Conservation (phyloP, 257 asterid genomes). For the Solanum sparsipilum region DNA sequence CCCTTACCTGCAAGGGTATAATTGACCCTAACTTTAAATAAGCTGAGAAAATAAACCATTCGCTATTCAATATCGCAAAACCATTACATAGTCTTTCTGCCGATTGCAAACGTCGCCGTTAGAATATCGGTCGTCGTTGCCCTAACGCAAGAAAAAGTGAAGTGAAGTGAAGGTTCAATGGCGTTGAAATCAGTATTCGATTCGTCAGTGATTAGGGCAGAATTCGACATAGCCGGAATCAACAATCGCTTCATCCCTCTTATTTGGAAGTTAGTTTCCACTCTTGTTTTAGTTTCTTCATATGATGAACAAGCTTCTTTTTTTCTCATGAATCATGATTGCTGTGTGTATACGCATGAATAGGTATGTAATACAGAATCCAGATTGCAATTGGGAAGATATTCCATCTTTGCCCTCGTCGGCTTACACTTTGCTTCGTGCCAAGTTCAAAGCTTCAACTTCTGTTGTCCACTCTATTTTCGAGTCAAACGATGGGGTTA, state of each 20-base stretch:
- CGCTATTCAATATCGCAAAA: neutral
- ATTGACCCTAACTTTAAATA: too few relatives aligned
- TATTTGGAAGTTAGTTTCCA: constrained; percentile 61
- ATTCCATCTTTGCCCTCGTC: constrained; percentile 75
- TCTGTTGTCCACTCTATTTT: constrained; percentile 61
- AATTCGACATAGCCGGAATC: constrained; percentile 58
- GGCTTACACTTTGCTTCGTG: constrained; percentile 56
- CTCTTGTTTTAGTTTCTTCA: neutral
- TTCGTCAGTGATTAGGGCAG: constrained; percentile 48
- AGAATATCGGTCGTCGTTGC: neutral
- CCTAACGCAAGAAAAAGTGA: neutral
- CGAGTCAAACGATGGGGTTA: constrained; percentile 64
- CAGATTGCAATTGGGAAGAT: constrained; percentile 67
- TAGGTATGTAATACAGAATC: constrained; percentile 51
- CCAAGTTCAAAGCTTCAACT: constrained; percentile 62
- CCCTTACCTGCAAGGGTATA: too few relatives aligned
- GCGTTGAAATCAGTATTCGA: constrained; percentile 68
- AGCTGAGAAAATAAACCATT: too few relatives aligned
- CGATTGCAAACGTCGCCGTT: neutral
- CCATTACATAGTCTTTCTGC: neutral
- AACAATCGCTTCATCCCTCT: constrained; percentile 65
- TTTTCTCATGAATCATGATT: neutral
- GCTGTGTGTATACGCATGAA: neutral
- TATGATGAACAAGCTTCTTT: neutral
- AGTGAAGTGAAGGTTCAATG: constrained; percentile 13